phyloP scores from a whole-genome alignment of 2,329 filamentous ascomycete species.

The Penicillium sp. region DNA sequence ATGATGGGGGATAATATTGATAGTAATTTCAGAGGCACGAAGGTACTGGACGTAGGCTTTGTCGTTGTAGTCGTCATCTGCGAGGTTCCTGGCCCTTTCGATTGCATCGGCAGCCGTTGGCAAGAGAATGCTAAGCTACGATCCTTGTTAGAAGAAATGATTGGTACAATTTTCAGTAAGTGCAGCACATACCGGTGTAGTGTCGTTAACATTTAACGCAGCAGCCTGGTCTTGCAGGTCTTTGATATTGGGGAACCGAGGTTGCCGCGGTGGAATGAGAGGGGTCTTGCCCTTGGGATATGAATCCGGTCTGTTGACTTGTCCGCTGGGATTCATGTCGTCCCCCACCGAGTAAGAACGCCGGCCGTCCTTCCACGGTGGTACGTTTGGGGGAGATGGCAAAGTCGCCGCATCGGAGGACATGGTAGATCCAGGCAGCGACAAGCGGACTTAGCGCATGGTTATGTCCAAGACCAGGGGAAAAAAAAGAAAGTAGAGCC shows the following conservation, averaged over 20 bases:
- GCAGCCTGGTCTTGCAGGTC: conserved; percentile 43
- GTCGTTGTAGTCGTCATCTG: conserved; percentile 55
- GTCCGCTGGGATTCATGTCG: conserved; percentile 30
- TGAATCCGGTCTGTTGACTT: conserved; percentile 25
- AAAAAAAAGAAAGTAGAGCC: neutral
- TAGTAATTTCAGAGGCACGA: conserved; percentile 73
- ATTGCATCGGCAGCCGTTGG: conserved; percentile 39
- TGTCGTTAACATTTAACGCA: conserved; percentile 34
- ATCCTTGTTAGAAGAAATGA: conserved; percentile 22
- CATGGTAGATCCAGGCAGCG: conserved; percentile 34
- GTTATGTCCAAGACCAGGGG: neutral
- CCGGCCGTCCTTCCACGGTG: conserved; percentile 33
- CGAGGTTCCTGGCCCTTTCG: conserved; percentile 32
- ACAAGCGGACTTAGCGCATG: conserved; percentile 30
- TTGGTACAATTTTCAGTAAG: neutral
- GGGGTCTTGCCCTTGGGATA: conserved; percentile 25
- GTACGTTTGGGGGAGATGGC: conserved; percentile 37
- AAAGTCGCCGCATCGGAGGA: conserved; percentile 40
- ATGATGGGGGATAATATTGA: conserved; percentile 74
- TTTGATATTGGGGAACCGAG: conserved; percentile 41
- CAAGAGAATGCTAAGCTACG: conserved; percentile 38
- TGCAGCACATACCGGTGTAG: conserved; percentile 28
- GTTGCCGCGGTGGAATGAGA: conserved; percentile 21
- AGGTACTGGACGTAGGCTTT: conserved; percentile 81
- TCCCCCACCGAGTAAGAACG: conserved; percentile 31